Percentiles rank a stretch among this genome's conserved stretches.
Evolutionary conservation across 2,329 filamentous ascomycete genomes (phyloP).

Genomic region (Aureobasidium uvarum): DNA sequence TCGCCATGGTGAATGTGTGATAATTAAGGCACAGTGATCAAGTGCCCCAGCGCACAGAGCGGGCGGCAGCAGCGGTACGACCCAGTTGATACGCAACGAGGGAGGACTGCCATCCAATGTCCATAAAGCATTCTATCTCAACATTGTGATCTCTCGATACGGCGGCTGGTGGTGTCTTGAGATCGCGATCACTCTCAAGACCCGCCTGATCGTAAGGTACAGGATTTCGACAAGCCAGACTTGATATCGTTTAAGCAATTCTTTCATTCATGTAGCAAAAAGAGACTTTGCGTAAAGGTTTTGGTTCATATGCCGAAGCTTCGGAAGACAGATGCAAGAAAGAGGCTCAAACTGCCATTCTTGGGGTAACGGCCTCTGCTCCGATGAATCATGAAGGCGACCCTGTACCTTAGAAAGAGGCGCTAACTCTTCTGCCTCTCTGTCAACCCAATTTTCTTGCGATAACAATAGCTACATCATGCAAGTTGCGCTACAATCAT

Average conservation of each 20-base stretch:
- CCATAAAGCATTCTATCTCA: not conserved
- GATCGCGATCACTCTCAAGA: not conserved
- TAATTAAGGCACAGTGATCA: not conserved
- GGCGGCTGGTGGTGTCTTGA: not conserved
- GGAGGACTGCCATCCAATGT: not conserved
- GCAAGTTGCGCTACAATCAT: not conserved
- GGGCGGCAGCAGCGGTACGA: not conserved
- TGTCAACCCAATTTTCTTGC: not conserved
- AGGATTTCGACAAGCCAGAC: not conserved
- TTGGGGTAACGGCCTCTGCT: not conserved
- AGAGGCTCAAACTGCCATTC: slow-evolving; percentile 9
- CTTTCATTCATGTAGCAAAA: not conserved
- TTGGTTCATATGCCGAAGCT: slow-evolving; percentile 4
- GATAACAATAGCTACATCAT: not conserved
- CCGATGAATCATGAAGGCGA: not conserved
- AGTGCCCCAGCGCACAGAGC: not conserved
- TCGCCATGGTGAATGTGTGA: not conserved
- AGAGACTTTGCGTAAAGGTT: not conserved
- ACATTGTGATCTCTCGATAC: not conserved
- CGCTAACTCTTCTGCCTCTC: not conserved
- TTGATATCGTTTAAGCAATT: not conserved
- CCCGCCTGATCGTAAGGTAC: not conserved
- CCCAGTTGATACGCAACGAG: not conserved
- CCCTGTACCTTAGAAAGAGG: not conserved
- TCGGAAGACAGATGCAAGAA: slow-evolving; percentile 7